phyloP scores from a whole-genome alignment of 345 rosid species.

The Eucalyptus regnans region DNA sequence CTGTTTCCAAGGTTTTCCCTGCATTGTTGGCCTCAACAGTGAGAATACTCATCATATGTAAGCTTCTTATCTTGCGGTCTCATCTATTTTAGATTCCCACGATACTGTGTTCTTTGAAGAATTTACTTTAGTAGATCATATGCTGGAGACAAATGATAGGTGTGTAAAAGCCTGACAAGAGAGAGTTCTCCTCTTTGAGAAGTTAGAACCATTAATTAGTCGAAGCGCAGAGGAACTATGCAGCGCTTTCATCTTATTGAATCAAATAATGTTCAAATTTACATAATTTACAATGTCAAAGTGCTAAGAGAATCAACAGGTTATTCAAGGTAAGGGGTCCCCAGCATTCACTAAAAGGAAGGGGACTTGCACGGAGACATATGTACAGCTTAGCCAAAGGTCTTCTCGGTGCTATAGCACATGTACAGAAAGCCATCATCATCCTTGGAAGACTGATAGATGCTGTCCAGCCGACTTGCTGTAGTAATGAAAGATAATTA shows the following conservation, averaged over 20 bases:
- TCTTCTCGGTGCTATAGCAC: slow-evolving; percentile 87
- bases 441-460: slow-evolving; percentile 75
- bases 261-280: neutral
- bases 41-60: neutral
- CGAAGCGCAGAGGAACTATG: neutral
- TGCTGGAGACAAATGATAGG: neutral
- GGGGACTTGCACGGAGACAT: neutral
- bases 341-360: neutral
- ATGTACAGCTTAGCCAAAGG: slow-evolving; percentile 28
- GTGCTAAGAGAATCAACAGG: neutral
- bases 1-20: neutral
- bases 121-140: neutral
- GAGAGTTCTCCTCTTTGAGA: neutral
- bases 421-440: slow-evolving; percentile 88
- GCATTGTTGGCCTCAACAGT: neutral
- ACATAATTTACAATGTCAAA: neutral
- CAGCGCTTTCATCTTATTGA: neutral
- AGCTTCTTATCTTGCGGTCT: neutral
- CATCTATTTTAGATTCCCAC: neutral
- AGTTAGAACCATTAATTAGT: neutral
- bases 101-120: neutral
- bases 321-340: neutral
- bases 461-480: slow-evolving; percentile 59
- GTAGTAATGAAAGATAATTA: neutral
- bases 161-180: neutral